Base-by-base conservation (phyloP, 176 grass and related monocot species). In the Ensete glaucum region DNA sequence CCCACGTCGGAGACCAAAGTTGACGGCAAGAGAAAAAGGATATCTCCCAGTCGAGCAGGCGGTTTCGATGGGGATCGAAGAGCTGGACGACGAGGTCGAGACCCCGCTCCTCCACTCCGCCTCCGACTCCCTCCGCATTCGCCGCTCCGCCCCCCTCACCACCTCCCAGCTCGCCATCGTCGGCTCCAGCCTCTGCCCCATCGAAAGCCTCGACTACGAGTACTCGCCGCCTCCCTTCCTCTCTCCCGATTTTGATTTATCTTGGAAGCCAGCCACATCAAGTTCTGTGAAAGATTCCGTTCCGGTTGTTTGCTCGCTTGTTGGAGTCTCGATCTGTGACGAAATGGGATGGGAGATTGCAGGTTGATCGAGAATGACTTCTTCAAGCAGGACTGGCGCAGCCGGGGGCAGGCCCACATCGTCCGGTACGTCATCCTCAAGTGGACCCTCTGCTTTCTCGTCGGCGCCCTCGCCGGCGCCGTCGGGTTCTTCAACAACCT, bases 161-260 rank as follows among this genome's bases (percentile, higher is more conserved):
- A 97, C 90, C 22, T 97, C 94, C 73, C 94, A 97, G 72, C 74
- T 97, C 54, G 94, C 94, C 67, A 87, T 97, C 75, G 80, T 97
- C 52, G 94, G 94, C 67, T 81, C 90, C 67, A 77, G 88, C 53
- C 54, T 90, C 70, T 93, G 71, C 77, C 85, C 93, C 62, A 88
- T 96, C 79, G 89, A 96, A 71, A 96, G 93, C 85, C 89, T 96
- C 53, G 93, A 96, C 74, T 96, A 96, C 85, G 93, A 96, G 93
- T 90, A 7, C 16, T 9, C 11, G 22, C n/a, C 34, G 0, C 56
- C 8, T 43, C 29, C 29, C 29, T 43, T 43, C 34, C 34, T 43
- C 34, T 43, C 34, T 43, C 34, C 34, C 4, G 34, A 43, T 43
- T 3, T 43, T 43, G 34, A 6, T 43, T 43, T 43, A 43, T 43